These are phyloP conservation scores for Bremia lactucae DNA, from an alignment of 352 stramenopile species.

Conservation along the genomic window DNA sequence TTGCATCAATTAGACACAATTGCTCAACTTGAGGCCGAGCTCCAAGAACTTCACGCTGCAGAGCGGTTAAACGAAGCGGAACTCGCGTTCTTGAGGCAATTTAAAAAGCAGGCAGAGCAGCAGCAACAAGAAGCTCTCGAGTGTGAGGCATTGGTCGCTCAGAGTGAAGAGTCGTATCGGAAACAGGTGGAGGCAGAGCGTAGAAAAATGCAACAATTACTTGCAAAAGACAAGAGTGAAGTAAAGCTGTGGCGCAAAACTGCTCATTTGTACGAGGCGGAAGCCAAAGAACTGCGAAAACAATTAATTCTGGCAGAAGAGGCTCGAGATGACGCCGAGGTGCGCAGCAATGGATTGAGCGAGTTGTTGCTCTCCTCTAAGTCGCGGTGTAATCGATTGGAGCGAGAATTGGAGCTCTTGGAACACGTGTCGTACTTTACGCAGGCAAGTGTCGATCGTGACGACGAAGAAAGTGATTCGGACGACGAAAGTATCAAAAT, in stretches of 20 bases:
- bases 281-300: slow-evolving; percentile 21
- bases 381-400: slow-evolving; percentile 50
- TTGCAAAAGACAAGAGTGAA: slow-evolving; percentile 22
- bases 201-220: slow-evolving; percentile 12
- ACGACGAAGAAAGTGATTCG: slow-evolving; percentile 59
- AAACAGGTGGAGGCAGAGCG: slow-evolving; percentile 38
- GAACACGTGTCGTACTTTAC: slow-evolving; percentile 71
- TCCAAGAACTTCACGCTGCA: slow-evolving; percentile 27
- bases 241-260: slow-evolving; percentile 15
- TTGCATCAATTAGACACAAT: slow-evolving; percentile 24
- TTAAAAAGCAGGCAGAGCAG: slow-evolving; percentile 30
- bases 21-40: slow-evolving; percentile 28
- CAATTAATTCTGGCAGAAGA: slow-evolving; percentile 34
- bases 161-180: slow-evolving; percentile 30
- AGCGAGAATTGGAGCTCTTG: slow-evolving; percentile 65
- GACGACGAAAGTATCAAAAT: slow-evolving; percentile 37
- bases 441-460: slow-evolving; percentile 48
- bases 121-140: slow-evolving; percentile 35
- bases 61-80: slow-evolving; percentile 29
- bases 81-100: slow-evolving; percentile 33
- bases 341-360: slow-evolving; percentile 38
- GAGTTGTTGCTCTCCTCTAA: slow-evolving; percentile 54
- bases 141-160: slow-evolving; percentile 23
- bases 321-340: slow-evolving; percentile 22
- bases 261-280: slow-evolving; percentile 14